These are phyloP conservation scores for Saturnispora saitoi DNA, from an alignment of 805 yeast genomes.

Conservation along the genomic window DNA sequence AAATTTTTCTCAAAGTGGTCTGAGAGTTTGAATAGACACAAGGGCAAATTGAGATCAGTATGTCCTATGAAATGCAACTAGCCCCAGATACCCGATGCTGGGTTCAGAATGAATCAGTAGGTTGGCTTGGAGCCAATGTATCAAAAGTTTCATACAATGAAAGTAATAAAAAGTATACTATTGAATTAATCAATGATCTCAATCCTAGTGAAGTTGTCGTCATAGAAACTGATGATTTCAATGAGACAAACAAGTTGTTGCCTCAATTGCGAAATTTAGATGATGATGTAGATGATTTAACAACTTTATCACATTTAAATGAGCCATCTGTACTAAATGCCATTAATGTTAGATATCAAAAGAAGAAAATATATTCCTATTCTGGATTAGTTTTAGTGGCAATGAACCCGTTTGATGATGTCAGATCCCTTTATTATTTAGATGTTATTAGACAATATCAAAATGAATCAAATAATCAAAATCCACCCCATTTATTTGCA, in stretches of 20 bases:
- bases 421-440: slow-evolving; percentile 80
- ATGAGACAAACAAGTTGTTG: slow-evolving; percentile 46
- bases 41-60: not conserved
- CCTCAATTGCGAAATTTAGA: slow-evolving; percentile 86
- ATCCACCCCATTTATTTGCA: slow-evolving; percentile 94
- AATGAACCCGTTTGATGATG: slow-evolving; percentile 86
- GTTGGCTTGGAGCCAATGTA: slow-evolving; percentile 70
- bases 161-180: slow-evolving; percentile 33
- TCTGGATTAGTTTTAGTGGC: slow-evolving; percentile 96
- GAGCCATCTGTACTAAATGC: slow-evolving; percentile 97
- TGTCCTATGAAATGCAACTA: slow-evolving; percentile 1
- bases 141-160: slow-evolving; percentile 25
- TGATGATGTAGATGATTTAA: slow-evolving; percentile 94
- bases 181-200: slow-evolving; percentile 48
- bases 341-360: slow-evolving; percentile 80
- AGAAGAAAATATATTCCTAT: slow-evolving; percentile 85
- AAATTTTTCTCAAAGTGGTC: not conserved
- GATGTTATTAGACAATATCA: slow-evolving; percentile 91
- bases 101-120: slow-evolving; percentile 63
- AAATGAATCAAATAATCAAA: slow-evolving; percentile 83
- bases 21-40: not conserved
- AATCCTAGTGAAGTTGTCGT: slow-evolving; percentile 34
- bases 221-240: slow-evolving; percentile 39
- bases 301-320: slow-evolving; percentile 82
- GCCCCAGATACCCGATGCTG: slow-evolving; percentile 46